These are phyloP conservation scores for Wickerhamomyces chaumierensis DNA, from an alignment of 805 yeast species.

Conservation along the genomic window DNA sequence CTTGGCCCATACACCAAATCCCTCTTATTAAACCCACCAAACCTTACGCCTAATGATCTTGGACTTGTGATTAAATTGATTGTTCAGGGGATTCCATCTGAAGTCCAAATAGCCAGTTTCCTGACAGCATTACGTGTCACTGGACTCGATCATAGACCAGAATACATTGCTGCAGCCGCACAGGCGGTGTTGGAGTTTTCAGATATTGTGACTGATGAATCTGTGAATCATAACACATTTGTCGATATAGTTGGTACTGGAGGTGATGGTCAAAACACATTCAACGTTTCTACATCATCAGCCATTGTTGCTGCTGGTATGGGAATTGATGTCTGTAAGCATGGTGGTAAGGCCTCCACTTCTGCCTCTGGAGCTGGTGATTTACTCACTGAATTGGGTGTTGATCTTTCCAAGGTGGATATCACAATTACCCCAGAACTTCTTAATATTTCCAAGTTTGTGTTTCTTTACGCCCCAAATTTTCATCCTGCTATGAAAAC, in stretches of 20 bases:
- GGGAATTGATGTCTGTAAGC: slow-evolving; percentile 72
- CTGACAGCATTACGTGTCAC: slow-evolving; percentile 64
- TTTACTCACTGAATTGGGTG: slow-evolving; percentile 67
- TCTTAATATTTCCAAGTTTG: slow-evolving; percentile 35
- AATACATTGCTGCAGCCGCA: slow-evolving; percentile 80
- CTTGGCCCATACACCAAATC: slow-evolving; percentile 55
- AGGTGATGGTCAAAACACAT: slow-evolving; percentile 96
- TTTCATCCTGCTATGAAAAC: slow-evolving; percentile 87
- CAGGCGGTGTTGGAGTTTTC: slow-evolving; percentile 59
- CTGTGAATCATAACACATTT: slow-evolving; percentile 39
- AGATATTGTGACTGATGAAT: slow-evolving; percentile 33
- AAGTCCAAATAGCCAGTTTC: slow-evolving; percentile 68
- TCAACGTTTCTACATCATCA: slow-evolving; percentile 89
- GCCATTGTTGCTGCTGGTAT: slow-evolving; percentile 94
- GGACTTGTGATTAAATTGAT: slow-evolving; percentile 49
- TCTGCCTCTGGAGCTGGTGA: slow-evolving; percentile 93
- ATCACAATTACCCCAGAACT: slow-evolving; percentile 47
- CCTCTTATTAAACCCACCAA: slow-evolving; percentile 48
- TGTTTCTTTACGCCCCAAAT: slow-evolving; percentile 85
- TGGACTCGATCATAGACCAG: slow-evolving; percentile 73
- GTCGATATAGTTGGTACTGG: slow-evolving; percentile 97
- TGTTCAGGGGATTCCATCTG: slow-evolving; percentile 48
- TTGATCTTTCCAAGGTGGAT: slow-evolving; percentile 65
- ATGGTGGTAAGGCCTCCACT: slow-evolving; percentile 96
- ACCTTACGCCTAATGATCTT: slow-evolving; percentile 54